Percentiles rank a stretch among this genome's conserved stretches.
These are phyloP conservation scores for Cadophora gregata DNA, from an alignment of 2,329 filamentous ascomycete genomes.

Conservation along the genomic window DNA sequence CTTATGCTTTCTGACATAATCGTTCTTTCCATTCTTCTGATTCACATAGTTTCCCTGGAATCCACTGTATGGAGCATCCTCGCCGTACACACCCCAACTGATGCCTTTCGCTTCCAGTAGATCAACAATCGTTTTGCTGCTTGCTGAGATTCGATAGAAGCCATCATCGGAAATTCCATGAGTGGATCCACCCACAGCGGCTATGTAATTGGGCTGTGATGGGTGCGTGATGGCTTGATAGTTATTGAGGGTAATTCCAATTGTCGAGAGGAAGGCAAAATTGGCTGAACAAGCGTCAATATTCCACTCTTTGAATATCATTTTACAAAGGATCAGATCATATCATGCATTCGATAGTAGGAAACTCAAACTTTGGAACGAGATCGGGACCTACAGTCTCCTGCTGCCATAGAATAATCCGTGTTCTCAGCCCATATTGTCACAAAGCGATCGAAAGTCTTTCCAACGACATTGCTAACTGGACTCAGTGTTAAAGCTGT, in stretches of 20 bases:
- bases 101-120: slow-evolving; percentile 54
- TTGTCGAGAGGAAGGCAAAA: slow-evolving; percentile 59
- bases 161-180: slow-evolving; percentile 74
- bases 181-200: slow-evolving; percentile 68
- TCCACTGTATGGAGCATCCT: slow-evolving; percentile 76
- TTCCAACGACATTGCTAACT: slow-evolving; percentile 68
- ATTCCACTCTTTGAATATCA: background rate
- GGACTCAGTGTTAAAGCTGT: slow-evolving; percentile 66
- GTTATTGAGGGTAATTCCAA: slow-evolving; percentile 66
- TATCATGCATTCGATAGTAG: too few relatives aligned
- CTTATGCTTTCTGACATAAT: slow-evolving; percentile 86
- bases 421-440: slow-evolving; percentile 78
- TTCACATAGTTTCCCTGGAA: slow-evolving; percentile 74
- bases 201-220: slow-evolving; percentile 77
- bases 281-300: slow-evolving; percentile 45
- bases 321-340: background rate
- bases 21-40: slow-evolving; percentile 67
- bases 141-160: slow-evolving; percentile 61
- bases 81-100: slow-evolving; percentile 72
- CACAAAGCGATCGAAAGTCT: slow-evolving; percentile 73
- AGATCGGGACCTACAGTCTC: slow-evolving; percentile 56
- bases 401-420: slow-evolving; percentile 66
- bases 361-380: background rate
- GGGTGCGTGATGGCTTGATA: slow-evolving; percentile 72
- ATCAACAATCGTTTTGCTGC: slow-evolving; percentile 61